These are phyloP conservation scores for Simmondsia chinensis DNA, from an alignment of 148 eudicot species.

Conservation along the genomic window DNA sequence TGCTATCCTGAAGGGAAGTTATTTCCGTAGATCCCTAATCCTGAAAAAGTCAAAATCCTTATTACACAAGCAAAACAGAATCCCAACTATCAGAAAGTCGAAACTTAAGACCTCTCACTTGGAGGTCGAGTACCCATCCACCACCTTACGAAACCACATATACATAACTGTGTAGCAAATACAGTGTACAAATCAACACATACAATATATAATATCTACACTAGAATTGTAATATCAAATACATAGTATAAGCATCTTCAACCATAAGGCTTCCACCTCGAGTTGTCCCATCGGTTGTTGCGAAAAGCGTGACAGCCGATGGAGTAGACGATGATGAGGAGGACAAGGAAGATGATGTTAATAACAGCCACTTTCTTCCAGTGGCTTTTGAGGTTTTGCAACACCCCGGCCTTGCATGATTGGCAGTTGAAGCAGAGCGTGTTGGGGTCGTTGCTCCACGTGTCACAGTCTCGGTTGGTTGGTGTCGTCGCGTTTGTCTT, in stretches of 20 bases:
- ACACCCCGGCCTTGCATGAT: slow-evolving; percentile 86
- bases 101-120: too few species aligned
- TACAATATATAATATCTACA: too few species aligned
- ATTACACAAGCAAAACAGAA: too few species aligned
- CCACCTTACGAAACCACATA: too few species aligned
- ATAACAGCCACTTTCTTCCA: slow-evolving; percentile 84
- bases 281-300: slow-evolving; percentile 71
- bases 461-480: slow-evolving; percentile 41
- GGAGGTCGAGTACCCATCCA: too few species aligned
- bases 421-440: slow-evolving; percentile 63
- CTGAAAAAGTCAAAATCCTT: too few species aligned
- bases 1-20: too few species aligned
- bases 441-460: slow-evolving; percentile 45
- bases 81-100: slow-evolving; percentile 12
- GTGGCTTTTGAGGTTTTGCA: slow-evolving; percentile 71
- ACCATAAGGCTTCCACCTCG: slow-evolving; percentile 41
- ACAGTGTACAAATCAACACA: too few species aligned
- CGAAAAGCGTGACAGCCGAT: slow-evolving; percentile 90
- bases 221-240: too few species aligned
- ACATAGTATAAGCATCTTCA: slow-evolving; percentile 6
- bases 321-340: slow-evolving; percentile 79
- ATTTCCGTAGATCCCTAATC: too few species aligned
- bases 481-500: neutral
- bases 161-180: too few species aligned
- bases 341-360: slow-evolving; percentile 57